Percentiles rank a stretch among this genome's conserved stretches.
phyloP scores from a whole-genome alignment of 768 basidiomycete genomes.

The Infundibulicybe gibba region DNA sequence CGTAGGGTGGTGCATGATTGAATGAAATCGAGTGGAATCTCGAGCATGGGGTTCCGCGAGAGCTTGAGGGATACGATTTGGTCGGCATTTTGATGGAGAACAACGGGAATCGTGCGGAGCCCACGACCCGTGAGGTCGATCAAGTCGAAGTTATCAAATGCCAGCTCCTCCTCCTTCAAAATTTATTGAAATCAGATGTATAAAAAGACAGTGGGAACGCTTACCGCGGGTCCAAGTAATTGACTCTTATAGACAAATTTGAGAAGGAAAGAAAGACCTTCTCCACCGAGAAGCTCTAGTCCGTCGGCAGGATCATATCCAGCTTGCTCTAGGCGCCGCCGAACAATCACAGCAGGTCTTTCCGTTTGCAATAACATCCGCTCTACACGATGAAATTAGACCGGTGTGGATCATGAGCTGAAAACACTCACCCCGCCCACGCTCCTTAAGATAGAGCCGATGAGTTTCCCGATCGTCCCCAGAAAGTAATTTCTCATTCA shows the following conservation, averaged over 20 bases:
- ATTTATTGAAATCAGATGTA: background rate
- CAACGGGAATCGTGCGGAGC: slow-evolving; percentile 85
- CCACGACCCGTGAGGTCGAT: slow-evolving; percentile 81
- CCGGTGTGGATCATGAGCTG: background rate
- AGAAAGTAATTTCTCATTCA: slow-evolving; percentile 55
- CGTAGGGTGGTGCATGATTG: slow-evolving; percentile 81
- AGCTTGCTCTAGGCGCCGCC: slow-evolving; percentile 80
- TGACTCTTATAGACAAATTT: slow-evolving; percentile 89
- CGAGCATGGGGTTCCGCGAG: slow-evolving; percentile 92
- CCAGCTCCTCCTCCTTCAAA: slow-evolving; percentile 67
- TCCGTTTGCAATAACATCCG: slow-evolving; percentile 80
- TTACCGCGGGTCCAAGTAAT: slow-evolving; percentile 57
- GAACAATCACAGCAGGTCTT: slow-evolving; percentile 80
- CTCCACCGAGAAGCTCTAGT: slow-evolving; percentile 68
- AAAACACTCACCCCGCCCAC: slow-evolving; percentile 59
- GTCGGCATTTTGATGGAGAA: slow-evolving; percentile 80
- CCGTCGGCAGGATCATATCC: slow-evolving; percentile 85
- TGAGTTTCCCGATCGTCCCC: slow-evolving; percentile 55
- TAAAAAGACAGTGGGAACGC: slow-evolving; percentile 17
- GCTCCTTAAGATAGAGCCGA: slow-evolving; percentile 71
- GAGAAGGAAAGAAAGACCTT: slow-evolving; percentile 81
- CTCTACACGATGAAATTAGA: slow-evolving; percentile 42
- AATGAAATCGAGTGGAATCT: slow-evolving; percentile 95
- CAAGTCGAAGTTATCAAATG: slow-evolving; percentile 66
- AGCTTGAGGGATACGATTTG: slow-evolving; percentile 83